Evolutionary conservation across 495 filamentous ascomycete species (phyloP), one percentile per base, ranked within the genome.

Genomic region (Venustampulla echinocandica): DNA sequence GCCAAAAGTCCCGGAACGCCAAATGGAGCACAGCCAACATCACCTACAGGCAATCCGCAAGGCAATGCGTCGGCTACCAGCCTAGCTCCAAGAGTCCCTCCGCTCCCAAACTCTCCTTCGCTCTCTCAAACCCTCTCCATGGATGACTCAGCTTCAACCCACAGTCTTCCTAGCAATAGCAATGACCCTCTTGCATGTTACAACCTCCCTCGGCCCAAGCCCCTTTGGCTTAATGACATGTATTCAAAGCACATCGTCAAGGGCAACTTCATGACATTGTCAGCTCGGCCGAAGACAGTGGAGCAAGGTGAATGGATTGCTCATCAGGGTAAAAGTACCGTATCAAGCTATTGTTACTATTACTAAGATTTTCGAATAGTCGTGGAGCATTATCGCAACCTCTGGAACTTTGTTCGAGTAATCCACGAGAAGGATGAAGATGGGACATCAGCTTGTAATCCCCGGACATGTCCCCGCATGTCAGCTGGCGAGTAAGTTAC

Each of bases 251-350:
- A 94, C 51, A 90, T 93, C 47, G 90, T 95, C 51, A 93, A 87
- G 66, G 90, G 90, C 35, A 96, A 95, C 65, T 95, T 95, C 62
- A 87, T 93, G 84, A 95, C 90, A 17, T 66, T 96, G 34, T 90
- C 87, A 55, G 85, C 85, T 41, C 84, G 85, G 59, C 90, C 90
- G 7, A 85, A 85, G 63, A 82, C 87, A 42, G 83, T 95, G 21
- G 90, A 95, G 61, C 74, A 85, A 49, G 89, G 87, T 24, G 90
- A 96, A 59, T 96, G 90, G 90, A 68, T 94, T 49, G 88, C 89
- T 44, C 89, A 95, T 65, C 90, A 95, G 76, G 82, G 90, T 93
- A 70, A 65, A 71, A 58, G 18, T 35, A 39, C 35, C 4, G 21
- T 25, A 35, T 35, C 14, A 14, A 13, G 11, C 3, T 15, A 28